Evolutionary conservation across 129 eudicot species (phyloP), one percentile per base, ranked within the genome.

Genomic region (Flaveria bidentis): DNA sequence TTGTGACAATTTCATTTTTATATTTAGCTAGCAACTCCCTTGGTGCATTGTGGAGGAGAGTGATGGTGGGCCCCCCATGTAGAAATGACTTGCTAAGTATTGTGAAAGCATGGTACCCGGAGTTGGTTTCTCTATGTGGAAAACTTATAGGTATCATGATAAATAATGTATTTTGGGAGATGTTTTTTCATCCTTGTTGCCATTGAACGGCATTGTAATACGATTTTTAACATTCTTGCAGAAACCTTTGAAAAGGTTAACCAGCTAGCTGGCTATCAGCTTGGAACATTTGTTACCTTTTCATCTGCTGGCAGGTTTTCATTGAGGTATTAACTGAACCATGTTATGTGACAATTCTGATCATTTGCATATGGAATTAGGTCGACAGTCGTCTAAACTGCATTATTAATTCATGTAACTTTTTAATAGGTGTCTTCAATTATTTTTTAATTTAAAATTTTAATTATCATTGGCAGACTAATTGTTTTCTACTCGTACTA

Each of bases 31-130:
- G 69, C 68, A 87, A 73, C 79, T 81, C 88, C 11, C 84, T 94
- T 58, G 83, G 92, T 74, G 82, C 92, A 79, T 85, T 87, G 47
- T 95, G 99, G 99, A 80, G 97, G 88, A 84, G 88, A 73, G 90
- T 95, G 63, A 82, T 86, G 90, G 75, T 95, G 70, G 77, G 78
- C n/a, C 78, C 89, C 4, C 74, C 96, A 57, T 82, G 83, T 67
- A 80, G 56, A 8, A 69, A 81, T 51, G 99, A 95, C 81, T 75
- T 95, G 80, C 75, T 60, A 77, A 62, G 44, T 49, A 86, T 95
- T 69, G 86, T 95, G 73, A 86, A 79, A 57, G 85, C 83, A 39
- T 86, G 96, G 97, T 87, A 91, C 76, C 99, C 97, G 6, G 90
- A 81, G 12, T 74, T 95, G 88, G 91, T 85, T 77, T 74, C 84